Evolutionary conservation across 2,329 filamentous ascomycete species (phyloP).

Genomic region (Periconia sp.): DNA sequence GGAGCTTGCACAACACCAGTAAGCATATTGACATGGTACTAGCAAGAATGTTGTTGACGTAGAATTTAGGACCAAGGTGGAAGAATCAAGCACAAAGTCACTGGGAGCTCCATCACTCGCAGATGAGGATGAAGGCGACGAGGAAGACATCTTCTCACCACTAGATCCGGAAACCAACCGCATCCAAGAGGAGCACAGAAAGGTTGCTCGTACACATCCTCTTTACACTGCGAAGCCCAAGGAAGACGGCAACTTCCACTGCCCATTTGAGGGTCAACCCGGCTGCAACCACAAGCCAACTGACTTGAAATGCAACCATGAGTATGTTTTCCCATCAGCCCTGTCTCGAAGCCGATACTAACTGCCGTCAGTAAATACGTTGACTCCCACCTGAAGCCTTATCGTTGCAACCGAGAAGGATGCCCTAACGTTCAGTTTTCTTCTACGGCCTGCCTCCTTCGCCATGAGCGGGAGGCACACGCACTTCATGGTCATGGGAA

Average conservation of each 20-base stretch:
- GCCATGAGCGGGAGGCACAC: conserved; percentile 93
- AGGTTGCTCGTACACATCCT: conserved; percentile 56
- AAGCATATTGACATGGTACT: not conserved
- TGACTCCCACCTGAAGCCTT: conserved; percentile 94
- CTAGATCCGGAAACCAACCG: conserved; percentile 35
- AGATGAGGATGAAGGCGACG: conserved; percentile 29
- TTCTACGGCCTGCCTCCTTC: conserved; percentile 89
- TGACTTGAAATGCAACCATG: conserved; percentile 98
- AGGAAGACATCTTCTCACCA: conserved; percentile 23
- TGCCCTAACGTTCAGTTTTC: conserved; percentile 90
- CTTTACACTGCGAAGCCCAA: conserved; percentile 69
- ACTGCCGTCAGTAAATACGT: conserved; percentile 77
- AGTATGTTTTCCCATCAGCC: conserved; percentile 63
- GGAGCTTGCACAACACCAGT: conserved; percentile 28
- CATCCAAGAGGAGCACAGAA: conserved; percentile 42
- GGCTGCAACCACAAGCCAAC: conserved; percentile 89
- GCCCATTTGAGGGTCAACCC: conserved; percentile 74
- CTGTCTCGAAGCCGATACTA: conserved; percentile 3
- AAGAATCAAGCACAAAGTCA: conserved; percentile 27
- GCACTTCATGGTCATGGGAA: conserved; percentile 93
- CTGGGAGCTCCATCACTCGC: conserved; percentile 24
- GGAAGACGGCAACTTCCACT: conserved; percentile 85
- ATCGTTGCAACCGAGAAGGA: conserved; percentile 83
- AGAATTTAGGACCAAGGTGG: conserved; percentile 23
- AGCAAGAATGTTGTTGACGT: conserved; percentile 7